phyloP scores from a whole-genome alignment of 2,329 filamentous ascomycete genomes.

The Clarireedia homoeocarpa region DNA sequence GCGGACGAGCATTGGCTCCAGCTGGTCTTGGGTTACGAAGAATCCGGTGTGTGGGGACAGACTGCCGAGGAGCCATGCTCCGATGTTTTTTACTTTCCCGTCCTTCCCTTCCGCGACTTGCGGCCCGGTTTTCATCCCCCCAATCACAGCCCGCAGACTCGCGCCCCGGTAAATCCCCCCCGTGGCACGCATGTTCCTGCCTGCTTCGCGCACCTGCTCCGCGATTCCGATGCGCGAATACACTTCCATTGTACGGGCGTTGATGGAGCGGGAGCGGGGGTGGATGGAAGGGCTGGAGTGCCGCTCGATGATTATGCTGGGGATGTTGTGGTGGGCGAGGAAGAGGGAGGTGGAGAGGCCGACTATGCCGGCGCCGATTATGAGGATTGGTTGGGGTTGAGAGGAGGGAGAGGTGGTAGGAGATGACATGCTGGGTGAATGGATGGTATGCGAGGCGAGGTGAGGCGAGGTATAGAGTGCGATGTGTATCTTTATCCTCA shows the following conservation, averaged over 20 bases:
- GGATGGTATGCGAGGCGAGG: not conserved
- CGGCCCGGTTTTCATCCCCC: not conserved
- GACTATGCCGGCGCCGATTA: conserved; percentile 35
- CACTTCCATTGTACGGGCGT: conserved; percentile 33
- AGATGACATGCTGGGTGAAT: not conserved
- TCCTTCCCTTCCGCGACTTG: not conserved
- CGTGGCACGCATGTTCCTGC: conserved; percentile 17
- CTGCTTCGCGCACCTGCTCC: conserved; percentile 18
- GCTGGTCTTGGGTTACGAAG: conserved; percentile 32
- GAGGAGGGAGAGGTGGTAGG: not conserved
- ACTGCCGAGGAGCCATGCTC: conserved; percentile 16
- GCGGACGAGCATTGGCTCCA: conserved; percentile 33
- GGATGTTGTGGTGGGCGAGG: conserved; percentile 28
- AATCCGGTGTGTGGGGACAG: conserved; percentile 21
- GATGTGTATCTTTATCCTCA: not conserved
- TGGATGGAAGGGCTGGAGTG: conserved; percentile 31
- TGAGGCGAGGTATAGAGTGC: not conserved
- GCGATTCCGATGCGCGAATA: conserved; percentile 27
- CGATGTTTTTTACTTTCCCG: conserved; percentile 16
- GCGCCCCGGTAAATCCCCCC: conserved; percentile 15
- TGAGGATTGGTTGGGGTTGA: conserved; percentile 23
- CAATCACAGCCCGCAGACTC: conserved; percentile 17
- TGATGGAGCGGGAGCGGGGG: conserved; percentile 33
- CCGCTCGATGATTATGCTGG: conserved; percentile 32
- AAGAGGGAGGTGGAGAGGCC: conserved; percentile 34